Conservation (phyloP, 2,329 filamentous ascomycete genomes). For the Cladosporium halotolerans region DNA sequence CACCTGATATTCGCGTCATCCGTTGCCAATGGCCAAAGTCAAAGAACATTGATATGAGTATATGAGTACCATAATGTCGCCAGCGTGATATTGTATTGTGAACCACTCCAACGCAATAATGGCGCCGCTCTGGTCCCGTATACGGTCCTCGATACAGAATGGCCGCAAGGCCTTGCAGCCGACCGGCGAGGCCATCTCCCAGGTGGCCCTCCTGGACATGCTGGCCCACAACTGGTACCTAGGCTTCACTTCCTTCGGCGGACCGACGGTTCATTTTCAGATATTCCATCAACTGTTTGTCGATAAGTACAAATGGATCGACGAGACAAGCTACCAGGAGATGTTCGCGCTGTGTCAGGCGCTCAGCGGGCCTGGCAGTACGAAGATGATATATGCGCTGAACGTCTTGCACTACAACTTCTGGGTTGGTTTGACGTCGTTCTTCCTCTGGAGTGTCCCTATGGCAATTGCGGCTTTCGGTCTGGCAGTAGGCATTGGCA, state of each 20-base stretch:
- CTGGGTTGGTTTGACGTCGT: constrained; percentile 51
- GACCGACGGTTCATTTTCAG: constrained; percentile 64
- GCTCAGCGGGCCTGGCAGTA: constrained; percentile 60
- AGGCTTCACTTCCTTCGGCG: constrained; percentile 32
- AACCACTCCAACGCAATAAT: neutral
- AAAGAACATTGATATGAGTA: too few relatives aligned
- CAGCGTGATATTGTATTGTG: too few relatives aligned
- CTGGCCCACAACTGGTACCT: constrained; percentile 22
- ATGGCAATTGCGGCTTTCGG: constrained; percentile 66
- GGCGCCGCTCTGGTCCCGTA: neutral
- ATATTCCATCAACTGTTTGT: constrained; percentile 61
- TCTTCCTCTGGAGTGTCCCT: constrained; percentile 62
- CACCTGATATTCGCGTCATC: too few relatives aligned
- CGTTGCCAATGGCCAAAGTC: too few relatives aligned
- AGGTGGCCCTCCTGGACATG: constrained; percentile 15
- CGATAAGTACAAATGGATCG: constrained; percentile 54
- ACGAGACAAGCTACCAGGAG: constrained; percentile 66
- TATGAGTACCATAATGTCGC: too few relatives aligned
- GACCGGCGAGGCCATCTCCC: neutral
- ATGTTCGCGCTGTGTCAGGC: constrained; percentile 65
- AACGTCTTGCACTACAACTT: constrained; percentile 58
- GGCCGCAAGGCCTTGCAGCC: constrained; percentile 4
- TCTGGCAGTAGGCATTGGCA: constrained; percentile 58
- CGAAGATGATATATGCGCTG: constrained; percentile 68
- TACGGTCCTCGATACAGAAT: constrained; percentile 1